A percentile compares a stretch with the other conserved stretches of the same genome.
These are phyloP conservation scores for Scheffersomyces segobiensis DNA, from an alignment of 1,139 yeast species.

Conservation along the genomic window DNA sequence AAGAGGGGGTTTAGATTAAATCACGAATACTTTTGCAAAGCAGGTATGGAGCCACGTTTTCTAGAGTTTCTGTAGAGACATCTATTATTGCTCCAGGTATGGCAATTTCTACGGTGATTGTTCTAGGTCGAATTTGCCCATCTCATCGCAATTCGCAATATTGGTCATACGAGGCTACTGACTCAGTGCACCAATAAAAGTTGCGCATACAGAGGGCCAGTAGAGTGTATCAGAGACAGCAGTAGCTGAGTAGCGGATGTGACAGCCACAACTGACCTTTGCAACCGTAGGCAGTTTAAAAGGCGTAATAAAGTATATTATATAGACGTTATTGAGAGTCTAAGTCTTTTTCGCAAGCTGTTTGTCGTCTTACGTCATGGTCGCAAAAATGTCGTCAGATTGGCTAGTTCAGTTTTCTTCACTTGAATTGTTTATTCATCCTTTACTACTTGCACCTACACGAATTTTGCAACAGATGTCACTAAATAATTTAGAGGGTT, in stretches of 20 bases:
- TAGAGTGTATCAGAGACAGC: neutral
- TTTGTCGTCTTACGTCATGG: neutral
- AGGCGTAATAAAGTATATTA: neutral
- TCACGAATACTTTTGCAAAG: neutral
- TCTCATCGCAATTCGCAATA: neutral
- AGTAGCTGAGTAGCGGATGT: neutral
- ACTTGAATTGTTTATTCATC: no score
- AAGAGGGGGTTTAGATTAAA: neutral
- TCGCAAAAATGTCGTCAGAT: neutral
- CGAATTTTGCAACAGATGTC: no score
- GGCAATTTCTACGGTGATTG: neutral
- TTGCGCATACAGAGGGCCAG: no score
- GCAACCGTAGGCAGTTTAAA: neutral
- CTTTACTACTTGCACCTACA: no score
- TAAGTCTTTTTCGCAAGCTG: neutral
- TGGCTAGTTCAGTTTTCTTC: neutral
- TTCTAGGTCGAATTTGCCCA: neutral
- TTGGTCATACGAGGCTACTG: neutral
- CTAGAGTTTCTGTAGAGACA: neutral
- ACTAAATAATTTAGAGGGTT: no score
- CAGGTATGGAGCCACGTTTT: neutral
- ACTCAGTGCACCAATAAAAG: neutral
- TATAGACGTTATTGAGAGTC: neutral
- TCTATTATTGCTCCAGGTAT: neutral
- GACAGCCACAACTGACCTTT: neutral